A percentile compares a stretch with the other conserved stretches of the same genome.
Evolutionary conservation across 352 stramenopile species (phyloP).

Genomic region (Halophytophthora batemanensis): DNA sequence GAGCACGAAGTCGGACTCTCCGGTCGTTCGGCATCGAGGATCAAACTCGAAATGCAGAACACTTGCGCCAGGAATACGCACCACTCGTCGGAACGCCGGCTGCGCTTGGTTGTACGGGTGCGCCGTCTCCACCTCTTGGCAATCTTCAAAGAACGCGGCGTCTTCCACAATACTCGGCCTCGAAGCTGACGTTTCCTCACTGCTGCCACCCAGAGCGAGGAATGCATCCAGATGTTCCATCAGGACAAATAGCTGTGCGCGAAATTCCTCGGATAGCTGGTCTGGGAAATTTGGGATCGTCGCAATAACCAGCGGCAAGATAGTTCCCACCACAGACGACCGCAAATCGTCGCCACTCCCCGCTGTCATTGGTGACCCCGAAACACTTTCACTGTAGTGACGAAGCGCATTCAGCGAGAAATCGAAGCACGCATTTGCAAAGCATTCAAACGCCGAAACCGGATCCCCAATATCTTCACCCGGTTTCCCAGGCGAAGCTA

Average conservation of each 20-base stretch:
- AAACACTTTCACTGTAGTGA: neutral
- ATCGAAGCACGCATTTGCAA: conserved; percentile 38
- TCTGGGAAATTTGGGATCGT: conserved; percentile 43
- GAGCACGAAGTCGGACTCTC: conserved; percentile 64
- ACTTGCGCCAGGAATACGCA: conserved; percentile 50
- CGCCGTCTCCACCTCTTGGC: conserved; percentile 53
- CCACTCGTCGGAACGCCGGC: conserved; percentile 52
- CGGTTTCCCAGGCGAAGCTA: conserved; percentile 13
- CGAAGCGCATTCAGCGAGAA: conserved; percentile 28
- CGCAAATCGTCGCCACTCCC: conserved; percentile 14
- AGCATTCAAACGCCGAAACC: conserved; percentile 37
- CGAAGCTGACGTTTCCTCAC: neutral
- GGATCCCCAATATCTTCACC: conserved; percentile 17
- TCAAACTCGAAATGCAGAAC: conserved; percentile 73
- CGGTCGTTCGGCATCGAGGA: conserved; percentile 46
- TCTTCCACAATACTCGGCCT: neutral
- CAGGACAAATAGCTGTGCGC: conserved; percentile 21
- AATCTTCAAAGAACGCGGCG: conserved; percentile 33
- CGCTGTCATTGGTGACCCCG: neutral
- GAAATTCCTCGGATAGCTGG: conserved; percentile 25
- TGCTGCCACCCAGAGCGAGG: conserved; percentile 6
- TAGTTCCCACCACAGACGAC: conserved; percentile 36
- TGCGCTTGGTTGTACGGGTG: conserved; percentile 69
- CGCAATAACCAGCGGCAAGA: conserved; percentile 43
- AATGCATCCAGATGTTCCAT: conserved; percentile 30